These are phyloP conservation scores for Nannochloropsis gaditana DNA, from an alignment of 108 stramenopile species.

Conservation along the genomic window DNA sequence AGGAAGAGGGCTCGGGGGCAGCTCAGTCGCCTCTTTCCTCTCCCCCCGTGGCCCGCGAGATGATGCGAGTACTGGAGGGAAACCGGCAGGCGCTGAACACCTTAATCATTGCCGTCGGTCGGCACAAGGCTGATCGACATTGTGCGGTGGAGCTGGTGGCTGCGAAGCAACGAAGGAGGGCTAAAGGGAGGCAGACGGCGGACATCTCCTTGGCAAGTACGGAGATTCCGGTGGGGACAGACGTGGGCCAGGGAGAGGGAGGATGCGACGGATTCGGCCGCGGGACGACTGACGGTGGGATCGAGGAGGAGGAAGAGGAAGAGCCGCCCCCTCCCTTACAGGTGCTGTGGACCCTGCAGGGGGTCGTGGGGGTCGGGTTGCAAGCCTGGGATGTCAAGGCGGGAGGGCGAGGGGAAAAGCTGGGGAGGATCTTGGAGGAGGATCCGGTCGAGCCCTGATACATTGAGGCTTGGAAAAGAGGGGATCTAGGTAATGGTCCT, in stretches of 20 bases:
- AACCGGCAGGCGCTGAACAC: neutral
- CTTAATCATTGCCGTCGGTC: neutral
- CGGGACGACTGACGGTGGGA: neutral
- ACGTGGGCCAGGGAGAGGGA: neutral
- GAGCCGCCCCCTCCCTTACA: neutral
- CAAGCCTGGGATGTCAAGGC: neutral
- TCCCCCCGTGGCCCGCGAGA: neutral
- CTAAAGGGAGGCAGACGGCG: neutral
- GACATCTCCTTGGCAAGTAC: neutral
- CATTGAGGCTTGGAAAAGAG: neutral
- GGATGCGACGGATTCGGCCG: neutral
- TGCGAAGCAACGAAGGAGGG: neutral
- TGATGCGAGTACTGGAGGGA: neutral
- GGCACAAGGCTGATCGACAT: neutral
- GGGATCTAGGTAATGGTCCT: too few relatives aligned
- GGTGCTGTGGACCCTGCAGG: neutral
- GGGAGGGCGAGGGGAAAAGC: neutral
- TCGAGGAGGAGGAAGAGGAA: constrained; percentile 6
- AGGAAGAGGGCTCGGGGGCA: neutral
- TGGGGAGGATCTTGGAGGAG: neutral
- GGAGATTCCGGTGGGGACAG: neutral
- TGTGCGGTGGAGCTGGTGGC: constrained; percentile 4
- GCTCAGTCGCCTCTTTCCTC: neutral
- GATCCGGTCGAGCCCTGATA: neutral
- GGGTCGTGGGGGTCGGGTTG: neutral